These are phyloP conservation scores for Cladorrhinum samala DNA, from an alignment of 495 filamentous ascomycete species.

Conservation along the genomic window DNA sequence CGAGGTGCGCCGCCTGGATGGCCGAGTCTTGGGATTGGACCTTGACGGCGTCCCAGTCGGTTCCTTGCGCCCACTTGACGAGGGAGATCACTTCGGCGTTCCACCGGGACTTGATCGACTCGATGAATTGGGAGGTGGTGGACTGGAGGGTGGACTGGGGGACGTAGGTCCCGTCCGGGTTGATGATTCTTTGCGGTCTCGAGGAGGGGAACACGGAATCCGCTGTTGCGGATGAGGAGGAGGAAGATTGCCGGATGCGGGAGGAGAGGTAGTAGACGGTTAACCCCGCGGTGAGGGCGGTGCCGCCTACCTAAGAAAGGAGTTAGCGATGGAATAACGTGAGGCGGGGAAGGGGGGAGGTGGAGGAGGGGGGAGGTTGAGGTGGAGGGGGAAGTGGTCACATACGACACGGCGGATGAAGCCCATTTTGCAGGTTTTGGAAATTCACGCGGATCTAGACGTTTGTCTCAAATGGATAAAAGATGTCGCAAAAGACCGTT, in stretches of 20 bases:
- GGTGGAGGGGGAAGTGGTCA: slow-evolving; percentile 13
- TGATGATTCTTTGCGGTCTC: slow-evolving; percentile 18
- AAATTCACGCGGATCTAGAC: background rate
- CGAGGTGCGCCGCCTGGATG: slow-evolving; percentile 19
- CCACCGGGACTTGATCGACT: slow-evolving; percentile 72
- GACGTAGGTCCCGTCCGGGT: slow-evolving; percentile 17
- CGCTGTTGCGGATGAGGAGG: slow-evolving; percentile 49
- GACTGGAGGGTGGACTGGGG: slow-evolving; percentile 16
- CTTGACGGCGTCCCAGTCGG: slow-evolving; percentile 49
- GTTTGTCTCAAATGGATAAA: no score
- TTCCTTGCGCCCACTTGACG: slow-evolving; percentile 61
- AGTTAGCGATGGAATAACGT: no score
- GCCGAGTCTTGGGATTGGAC: slow-evolving; percentile 8
- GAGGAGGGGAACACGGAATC: slow-evolving; percentile 35
- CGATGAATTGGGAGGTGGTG: slow-evolving; percentile 46
- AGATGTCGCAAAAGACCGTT: no score
- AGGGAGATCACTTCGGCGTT: slow-evolving; percentile 66
- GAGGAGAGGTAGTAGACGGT: slow-evolving; percentile 71
- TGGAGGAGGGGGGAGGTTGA: background rate
- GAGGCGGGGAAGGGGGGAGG: no score
- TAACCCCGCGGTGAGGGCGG: slow-evolving; percentile 65
- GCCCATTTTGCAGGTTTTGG: slow-evolving; percentile 16
- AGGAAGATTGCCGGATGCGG: slow-evolving; percentile 42
- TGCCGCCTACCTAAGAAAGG: slow-evolving; percentile 61
- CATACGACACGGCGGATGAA: slow-evolving; percentile 70